A percentile compares a stretch with the other conserved stretches of the same genome.
phyloP scores from a whole-genome alignment of 768 basidiomycete species.

The Asterophora parasitica region DNA sequence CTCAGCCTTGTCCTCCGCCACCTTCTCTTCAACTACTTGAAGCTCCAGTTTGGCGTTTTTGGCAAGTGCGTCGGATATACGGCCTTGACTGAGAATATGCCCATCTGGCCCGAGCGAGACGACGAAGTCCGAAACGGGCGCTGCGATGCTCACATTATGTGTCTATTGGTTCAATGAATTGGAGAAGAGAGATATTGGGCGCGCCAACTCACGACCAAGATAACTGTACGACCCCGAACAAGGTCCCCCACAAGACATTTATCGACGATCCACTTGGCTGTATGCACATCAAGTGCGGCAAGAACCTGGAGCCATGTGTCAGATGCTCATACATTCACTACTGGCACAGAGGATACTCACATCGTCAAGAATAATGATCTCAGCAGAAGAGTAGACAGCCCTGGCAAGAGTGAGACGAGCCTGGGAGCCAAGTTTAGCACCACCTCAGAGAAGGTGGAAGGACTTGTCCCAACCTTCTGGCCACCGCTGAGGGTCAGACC shows the following conservation, averaged over 20 bases:
- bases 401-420: slow-evolving; percentile 44
- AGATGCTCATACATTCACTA: background rate
- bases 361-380: slow-evolving; percentile 67
- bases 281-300: slow-evolving; percentile 44
- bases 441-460: no score
- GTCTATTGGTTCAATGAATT: slow-evolving; percentile 25
- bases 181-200: background rate
- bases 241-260: slow-evolving; percentile 80
- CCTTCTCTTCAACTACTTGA: slow-evolving; percentile 26
- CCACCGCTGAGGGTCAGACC: slow-evolving; percentile 53
- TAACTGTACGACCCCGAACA: slow-evolving; percentile 66
- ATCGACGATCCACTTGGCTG: slow-evolving; percentile 74
- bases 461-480: slow-evolving; percentile 25
- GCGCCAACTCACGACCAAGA: slow-evolving; percentile 60
- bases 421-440: slow-evolving; percentile 5
- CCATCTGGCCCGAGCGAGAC: slow-evolving; percentile 54
- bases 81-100: slow-evolving; percentile 41
- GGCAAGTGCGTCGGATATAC: slow-evolving; percentile 41
- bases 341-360: slow-evolving; percentile 44
- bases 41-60: slow-evolving; percentile 26
- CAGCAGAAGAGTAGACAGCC: slow-evolving; percentile 44
- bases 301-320: background rate
- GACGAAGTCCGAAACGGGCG: slow-evolving; percentile 49
- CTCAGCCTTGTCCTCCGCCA: slow-evolving; percentile 20
- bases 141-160: slow-evolving; percentile 45